phyloP scores from a whole-genome alignment of 2,329 filamentous ascomycete genomes.

The Neonectria faginata region DNA sequence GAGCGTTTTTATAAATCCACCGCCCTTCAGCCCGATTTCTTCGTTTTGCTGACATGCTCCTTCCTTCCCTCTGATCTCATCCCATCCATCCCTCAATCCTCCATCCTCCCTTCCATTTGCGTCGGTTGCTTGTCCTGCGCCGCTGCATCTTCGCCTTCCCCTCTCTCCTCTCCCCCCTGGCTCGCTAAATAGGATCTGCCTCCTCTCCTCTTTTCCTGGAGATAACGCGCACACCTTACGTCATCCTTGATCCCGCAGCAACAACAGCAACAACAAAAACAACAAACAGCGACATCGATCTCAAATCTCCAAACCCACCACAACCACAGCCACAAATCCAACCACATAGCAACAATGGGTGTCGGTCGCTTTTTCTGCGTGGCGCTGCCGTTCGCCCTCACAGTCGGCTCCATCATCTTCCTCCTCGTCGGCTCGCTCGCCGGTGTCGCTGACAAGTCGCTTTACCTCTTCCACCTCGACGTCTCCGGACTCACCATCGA shows the following conservation, averaged over 20 bases:
- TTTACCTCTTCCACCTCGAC: conserved; percentile 72
- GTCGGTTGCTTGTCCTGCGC: conserved; percentile 4
- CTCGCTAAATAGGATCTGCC: conserved; percentile 19
- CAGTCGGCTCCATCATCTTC: conserved; percentile 80
- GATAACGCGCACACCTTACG: conserved; percentile 30
- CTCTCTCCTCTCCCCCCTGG: conserved; percentile 11
- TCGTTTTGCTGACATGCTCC: conserved; percentile 24
- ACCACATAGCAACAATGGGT: conserved; percentile 60
- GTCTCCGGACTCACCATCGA: conserved; percentile 60
- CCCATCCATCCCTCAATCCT: conserved; percentile 14
- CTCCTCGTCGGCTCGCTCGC: conserved; percentile 68
- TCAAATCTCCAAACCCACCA: conserved; percentile 12
- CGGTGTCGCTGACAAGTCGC: conserved; percentile 66
- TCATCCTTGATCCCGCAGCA: conserved; percentile 35
- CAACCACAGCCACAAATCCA: conserved; percentile 17
- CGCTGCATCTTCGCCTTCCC: conserved; percentile 13
- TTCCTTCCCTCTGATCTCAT: conserved; percentile 10
- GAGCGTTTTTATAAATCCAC: conserved; percentile 30
- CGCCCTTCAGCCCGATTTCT: conserved; percentile 20
- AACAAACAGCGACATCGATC: not conserved
- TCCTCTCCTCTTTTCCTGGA: conserved; percentile 10
- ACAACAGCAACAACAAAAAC: conserved; percentile 21
- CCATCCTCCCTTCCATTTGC: conserved; percentile 1
- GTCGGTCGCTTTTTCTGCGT: conserved; percentile 87
- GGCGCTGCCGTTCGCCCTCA: conserved; percentile 85